Percentiles rank a stretch among this genome's conserved stretches.
These are phyloP conservation scores for Diplogelasinospora grovesii DNA, from an alignment of 495 filamentous ascomycete species.

Conservation along the genomic window DNA sequence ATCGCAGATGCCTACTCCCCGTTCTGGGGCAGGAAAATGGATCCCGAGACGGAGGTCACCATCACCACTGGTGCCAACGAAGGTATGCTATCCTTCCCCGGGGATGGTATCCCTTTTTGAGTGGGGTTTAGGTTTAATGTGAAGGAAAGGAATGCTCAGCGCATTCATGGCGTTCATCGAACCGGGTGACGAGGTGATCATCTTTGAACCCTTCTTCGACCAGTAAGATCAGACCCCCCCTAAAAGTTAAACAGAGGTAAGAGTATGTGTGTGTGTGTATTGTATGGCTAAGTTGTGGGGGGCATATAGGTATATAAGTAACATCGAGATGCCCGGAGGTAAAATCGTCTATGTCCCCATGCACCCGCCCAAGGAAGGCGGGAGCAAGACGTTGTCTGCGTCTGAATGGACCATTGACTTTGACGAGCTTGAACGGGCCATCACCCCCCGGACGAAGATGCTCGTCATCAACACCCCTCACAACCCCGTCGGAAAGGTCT, in stretches of 20 bases:
- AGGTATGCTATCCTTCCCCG: slow-evolving; percentile 38
- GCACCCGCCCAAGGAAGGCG: slow-evolving; percentile 82
- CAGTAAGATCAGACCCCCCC: slow-evolving; percentile 52
- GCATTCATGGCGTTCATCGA: slow-evolving; percentile 98
- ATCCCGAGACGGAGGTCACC: slow-evolving; percentile 86
- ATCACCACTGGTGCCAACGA: slow-evolving; percentile 97
- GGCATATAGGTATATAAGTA: slow-evolving; percentile 87
- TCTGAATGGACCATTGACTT: slow-evolving; percentile 86
- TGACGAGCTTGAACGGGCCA: slow-evolving; percentile 70
- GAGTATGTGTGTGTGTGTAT: too few relatives aligned
- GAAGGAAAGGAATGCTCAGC: slow-evolving; percentile 69
- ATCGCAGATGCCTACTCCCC: slow-evolving; percentile 85
- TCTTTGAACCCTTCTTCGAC: slow-evolving; percentile 98
- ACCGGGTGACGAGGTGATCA: slow-evolving; percentile 88
- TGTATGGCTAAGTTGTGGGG: too few relatives aligned
- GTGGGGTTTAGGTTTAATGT: slow-evolving; percentile 8
- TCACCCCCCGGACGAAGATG: slow-evolving; percentile 87
- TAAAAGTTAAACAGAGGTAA: too few relatives aligned
- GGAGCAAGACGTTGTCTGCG: slow-evolving; percentile 69
- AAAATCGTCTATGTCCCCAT: slow-evolving; percentile 90
- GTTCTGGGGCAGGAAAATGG: slow-evolving; percentile 68
- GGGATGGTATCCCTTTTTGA: neutral
- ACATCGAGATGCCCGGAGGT: slow-evolving; percentile 96
- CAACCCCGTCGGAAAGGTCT: slow-evolving; percentile 96
- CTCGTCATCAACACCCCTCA: slow-evolving; percentile 78